A percentile compares a stretch with the other conserved stretches of the same genome.
Evolutionary conservation across 2,329 filamentous ascomycete genomes (phyloP).

Genomic region (Aspergillus fumigatiaffinis): DNA sequence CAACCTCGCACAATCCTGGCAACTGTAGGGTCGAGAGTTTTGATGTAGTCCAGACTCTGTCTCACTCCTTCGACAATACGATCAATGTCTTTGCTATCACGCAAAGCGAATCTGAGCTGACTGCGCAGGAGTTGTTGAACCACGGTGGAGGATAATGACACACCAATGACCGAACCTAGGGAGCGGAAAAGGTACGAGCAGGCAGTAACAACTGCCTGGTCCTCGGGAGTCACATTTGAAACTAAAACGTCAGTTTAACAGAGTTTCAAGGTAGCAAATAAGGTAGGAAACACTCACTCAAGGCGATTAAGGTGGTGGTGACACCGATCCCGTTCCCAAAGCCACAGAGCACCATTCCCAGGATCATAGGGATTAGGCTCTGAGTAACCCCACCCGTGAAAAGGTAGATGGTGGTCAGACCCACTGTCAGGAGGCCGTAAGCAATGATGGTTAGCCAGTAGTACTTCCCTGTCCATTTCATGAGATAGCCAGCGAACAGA

Average conservation of each 20-base stretch:
- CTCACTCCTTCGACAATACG: constrained; percentile 66
- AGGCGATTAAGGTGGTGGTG: constrained; percentile 66
- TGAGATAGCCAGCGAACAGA: constrained; percentile 61
- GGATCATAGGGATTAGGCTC: constrained; percentile 51
- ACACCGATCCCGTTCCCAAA: constrained; percentile 60
- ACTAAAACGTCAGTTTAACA: constrained; percentile 40
- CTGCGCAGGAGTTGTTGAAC: constrained; percentile 65
- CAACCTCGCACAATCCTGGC: constrained; percentile 60
- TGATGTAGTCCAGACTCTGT: constrained; percentile 66
- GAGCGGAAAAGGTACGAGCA: constrained; percentile 79
- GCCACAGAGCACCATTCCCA: constrained; percentile 53
- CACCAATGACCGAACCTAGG: constrained; percentile 61
- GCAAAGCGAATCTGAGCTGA: constrained; percentile 52
- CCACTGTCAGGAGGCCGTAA: constrained; percentile 53
- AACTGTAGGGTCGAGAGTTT: constrained; percentile 57
- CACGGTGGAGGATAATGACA: constrained; percentile 67
- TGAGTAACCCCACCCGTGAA: constrained; percentile 53
- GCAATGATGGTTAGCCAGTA: constrained; percentile 63
- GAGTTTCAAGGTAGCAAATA: background rate
- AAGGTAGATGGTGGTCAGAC: constrained; percentile 54
- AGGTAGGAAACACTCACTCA: constrained; percentile 44
- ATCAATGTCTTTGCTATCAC: constrained; percentile 56
- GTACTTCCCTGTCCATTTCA: constrained; percentile 67
- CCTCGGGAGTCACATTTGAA: constrained; percentile 62
- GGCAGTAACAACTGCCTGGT: constrained; percentile 72